phyloP scores from a whole-genome alignment of 1,284 basidiomycete genomes.

The Irpex sp. region DNA sequence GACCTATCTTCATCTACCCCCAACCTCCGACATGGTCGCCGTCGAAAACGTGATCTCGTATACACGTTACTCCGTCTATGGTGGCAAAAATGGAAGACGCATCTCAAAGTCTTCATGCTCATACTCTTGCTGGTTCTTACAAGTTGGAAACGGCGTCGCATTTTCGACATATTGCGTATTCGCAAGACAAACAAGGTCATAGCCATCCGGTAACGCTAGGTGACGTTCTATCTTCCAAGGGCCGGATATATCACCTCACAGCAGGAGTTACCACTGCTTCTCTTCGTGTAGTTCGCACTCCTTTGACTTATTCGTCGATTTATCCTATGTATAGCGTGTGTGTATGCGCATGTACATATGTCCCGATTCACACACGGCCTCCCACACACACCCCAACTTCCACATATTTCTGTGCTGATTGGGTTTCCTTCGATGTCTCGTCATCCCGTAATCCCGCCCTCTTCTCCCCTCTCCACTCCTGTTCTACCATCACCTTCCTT shows the following conservation, averaged over 20 bases:
- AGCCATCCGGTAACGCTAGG: neutral
- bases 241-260: neutral
- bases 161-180: neutral
- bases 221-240: neutral
- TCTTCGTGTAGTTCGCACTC: neutral
- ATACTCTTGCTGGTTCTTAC: conserved; percentile 14
- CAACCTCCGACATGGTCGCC: conserved; percentile 53
- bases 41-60: conserved; percentile 68
- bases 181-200: neutral
- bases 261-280: no score
- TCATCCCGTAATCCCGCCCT: neutral
- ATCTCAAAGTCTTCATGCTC: conserved; percentile 31
- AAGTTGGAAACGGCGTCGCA: neutral
- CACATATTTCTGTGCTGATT: neutral
- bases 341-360: neutral
- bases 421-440: neutral
- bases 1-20: conserved; percentile 28
- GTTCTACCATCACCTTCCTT: neutral
- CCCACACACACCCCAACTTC: neutral
- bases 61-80: conserved; percentile 61
- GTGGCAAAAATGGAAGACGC: conserved; percentile 60
- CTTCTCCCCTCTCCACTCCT: neutral
- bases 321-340: neutral
- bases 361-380: neutral
- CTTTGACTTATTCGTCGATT: neutral